Evolutionary conservation across 352 stramenopile species (phyloP).

Genomic region (Elongisporangium anandrum): DNA sequence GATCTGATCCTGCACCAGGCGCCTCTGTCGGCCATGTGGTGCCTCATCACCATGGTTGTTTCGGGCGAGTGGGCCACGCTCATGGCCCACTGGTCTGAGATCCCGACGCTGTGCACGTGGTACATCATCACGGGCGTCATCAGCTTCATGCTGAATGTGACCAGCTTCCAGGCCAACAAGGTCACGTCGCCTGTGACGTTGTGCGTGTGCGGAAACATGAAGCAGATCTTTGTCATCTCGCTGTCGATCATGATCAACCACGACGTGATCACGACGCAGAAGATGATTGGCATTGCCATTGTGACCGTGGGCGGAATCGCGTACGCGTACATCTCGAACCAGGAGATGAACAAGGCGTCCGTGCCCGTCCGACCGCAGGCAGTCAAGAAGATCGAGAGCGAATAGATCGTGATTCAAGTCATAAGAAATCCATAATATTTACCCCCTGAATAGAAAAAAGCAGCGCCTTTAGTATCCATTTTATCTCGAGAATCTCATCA

Average conservation of each 20-base stretch:
- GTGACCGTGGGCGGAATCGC: constrained; percentile 58
- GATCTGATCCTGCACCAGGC: constrained; percentile 92
- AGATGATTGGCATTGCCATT: constrained; percentile 61
- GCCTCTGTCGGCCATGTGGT: constrained; percentile 89
- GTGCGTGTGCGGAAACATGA: constrained; percentile 93
- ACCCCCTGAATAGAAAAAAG: neutral
- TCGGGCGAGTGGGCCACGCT: constrained; percentile 69
- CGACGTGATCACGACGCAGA: constrained; percentile 65
- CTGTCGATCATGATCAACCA: constrained; percentile 79
- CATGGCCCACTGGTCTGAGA: constrained; percentile 54
- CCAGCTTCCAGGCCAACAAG: constrained; percentile 93
- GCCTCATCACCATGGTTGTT: constrained; percentile 76
- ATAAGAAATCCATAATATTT: neutral
- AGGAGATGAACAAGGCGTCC: constrained; percentile 60
- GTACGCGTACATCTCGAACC: constrained; percentile 78
- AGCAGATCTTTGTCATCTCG: constrained; percentile 89
- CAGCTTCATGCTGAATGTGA: constrained; percentile 93
- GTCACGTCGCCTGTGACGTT: constrained; percentile 93
- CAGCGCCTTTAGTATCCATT: too few relatives aligned
- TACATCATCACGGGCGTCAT: constrained; percentile 86
- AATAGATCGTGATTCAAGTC: neutral
- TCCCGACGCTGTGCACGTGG: constrained; percentile 57
- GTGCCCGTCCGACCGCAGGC: constrained; percentile 22
- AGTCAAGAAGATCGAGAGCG: constrained; percentile 11
- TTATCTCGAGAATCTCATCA: too few relatives aligned